Evolutionary conservation across 129 eudicot species (phyloP), one percentile per base, ranked within the genome.

Genomic region (Deinandra increscens): DNA sequence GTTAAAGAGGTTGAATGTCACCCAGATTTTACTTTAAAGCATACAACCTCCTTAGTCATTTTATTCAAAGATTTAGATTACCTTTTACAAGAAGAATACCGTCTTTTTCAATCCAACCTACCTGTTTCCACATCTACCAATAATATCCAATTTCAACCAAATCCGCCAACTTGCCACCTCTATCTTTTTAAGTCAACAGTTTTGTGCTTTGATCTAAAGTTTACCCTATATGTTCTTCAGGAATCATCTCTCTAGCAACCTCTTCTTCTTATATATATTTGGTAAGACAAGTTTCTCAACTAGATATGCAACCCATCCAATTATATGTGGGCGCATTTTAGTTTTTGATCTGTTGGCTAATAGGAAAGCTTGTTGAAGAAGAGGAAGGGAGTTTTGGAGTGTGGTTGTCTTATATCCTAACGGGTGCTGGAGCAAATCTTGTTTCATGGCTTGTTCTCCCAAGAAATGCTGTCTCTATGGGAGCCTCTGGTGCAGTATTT

Each of bases 281-380:
- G 98, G 98, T 92, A 81, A 84, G 91, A 31, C 17, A 7, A 26
- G 26, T 45, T 72, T 56, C 62, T 73, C 64, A 46, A 53, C 34
- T 65, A 42, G 23, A 74, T 22, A 53, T 15, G 45, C 31, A 50
- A n/a, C 41, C 14, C 41, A 58, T 19, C 9, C 46, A 33, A 50
- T 63, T 42, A 37, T 12, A 42, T 60, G 13, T 26, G 18, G 19
- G 42, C 11, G 61, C 18, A 5, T 68, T 41, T 23, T 45, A 33
- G 18, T 31, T 48, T 20, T 48, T 60, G 50, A 49, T 19, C 54
- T 15, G 60, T 82, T 66, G 45, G 15, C 70, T 73, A 53, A 65
- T 55, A 92, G 98, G 98, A 81, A 93, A 93, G 79, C 95, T 93
- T 71, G 98, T 93, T 81, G 98, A 93, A 84, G 98, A 93, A 78